Evolutionary conservation across 1,139 yeast species (phyloP), one percentile per base, ranked within the genome.

Genomic region (Geotrichum restrictum): DNA sequence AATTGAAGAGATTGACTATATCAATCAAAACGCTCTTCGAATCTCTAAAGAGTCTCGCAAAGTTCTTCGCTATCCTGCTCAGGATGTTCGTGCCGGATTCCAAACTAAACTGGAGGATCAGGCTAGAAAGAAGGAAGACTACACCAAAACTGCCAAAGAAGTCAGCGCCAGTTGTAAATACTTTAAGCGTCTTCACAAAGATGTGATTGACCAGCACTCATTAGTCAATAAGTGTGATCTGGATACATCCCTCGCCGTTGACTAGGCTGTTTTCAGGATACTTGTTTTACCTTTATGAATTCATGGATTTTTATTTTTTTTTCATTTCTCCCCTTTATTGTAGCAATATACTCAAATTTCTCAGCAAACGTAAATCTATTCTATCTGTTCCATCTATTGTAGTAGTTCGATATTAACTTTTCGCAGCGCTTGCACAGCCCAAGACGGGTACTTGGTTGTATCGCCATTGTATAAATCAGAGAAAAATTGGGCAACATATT

Each of bases 21-120:
- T 86, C 10, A 94, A 86, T 61, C 66, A 75, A 42, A 91, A 91
- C 66, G 83, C 96, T 1, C 78, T 78, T 52, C 76, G 98, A 57
- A 80, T 93, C 10, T 75, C 96, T 0, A 81, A 80, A 60, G 98
- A 93, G 65, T 86, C 89, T 56, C 77, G 95, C 37, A 81, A 82
- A 61, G 96, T 93, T 1, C 74, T 93, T 63, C 81, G 79, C 62
- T 83, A 78, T 64, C 98, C 98, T 4, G 79, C 88, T 0, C 82
- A 91, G 59, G 96, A 89, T 64, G 88, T 93, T 3, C 80, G 88
- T 64, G 79, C 81, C 51, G 82, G 83, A 44, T 84, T 89, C 71
- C 95, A 88, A 61, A 74, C 82, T 1, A 71, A 80, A 48, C 76
- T 88, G 47, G 95, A 87, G 59, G 77, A 78, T 60, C 78, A 83